Evolutionary conservation across 2,329 filamentous ascomycete species (phyloP).

Genomic region (Beauveria asiatica): DNA sequence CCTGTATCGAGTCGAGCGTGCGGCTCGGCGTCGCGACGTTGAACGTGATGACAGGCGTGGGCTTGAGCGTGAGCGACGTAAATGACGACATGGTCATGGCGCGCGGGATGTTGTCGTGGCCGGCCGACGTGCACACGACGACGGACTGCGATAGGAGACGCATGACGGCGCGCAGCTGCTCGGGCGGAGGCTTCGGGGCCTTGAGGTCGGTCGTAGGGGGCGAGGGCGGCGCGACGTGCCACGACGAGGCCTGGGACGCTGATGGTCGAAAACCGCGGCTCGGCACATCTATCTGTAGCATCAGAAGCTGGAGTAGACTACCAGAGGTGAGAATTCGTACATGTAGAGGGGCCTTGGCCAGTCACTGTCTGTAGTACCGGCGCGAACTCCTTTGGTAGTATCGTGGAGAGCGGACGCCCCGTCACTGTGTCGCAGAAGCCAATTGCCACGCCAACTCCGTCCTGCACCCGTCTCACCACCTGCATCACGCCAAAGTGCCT

Average conservation of each 20-base stretch:
- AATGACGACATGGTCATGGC: constrained; percentile 55
- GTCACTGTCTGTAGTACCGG: constrained; percentile 4
- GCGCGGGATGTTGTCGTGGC: constrained; percentile 27
- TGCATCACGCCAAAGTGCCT: constrained; percentile 8
- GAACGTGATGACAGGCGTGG: constrained; percentile 45
- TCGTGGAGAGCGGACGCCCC: constrained; percentile 6
- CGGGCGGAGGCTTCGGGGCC: constrained; percentile 27
- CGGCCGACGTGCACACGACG: constrained; percentile 43
- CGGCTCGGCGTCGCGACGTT: constrained; percentile 49
- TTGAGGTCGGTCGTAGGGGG: constrained; percentile 29
- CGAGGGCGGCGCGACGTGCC: constrained; percentile 22
- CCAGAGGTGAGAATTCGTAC: neutral
- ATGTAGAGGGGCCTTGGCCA: neutral
- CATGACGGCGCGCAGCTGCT: constrained; percentile 44
- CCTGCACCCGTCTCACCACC: constrained; percentile 6
- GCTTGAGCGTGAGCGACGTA: constrained; percentile 44
- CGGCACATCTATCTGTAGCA: neutral
- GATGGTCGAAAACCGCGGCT: constrained; percentile 6
- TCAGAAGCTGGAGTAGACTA: neutral
- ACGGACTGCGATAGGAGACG: constrained; percentile 46
- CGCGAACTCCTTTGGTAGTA: constrained; percentile 8
- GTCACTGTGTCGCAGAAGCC: constrained; percentile 9
- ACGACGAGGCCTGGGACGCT: constrained; percentile 13
- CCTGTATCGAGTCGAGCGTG: constrained; percentile 42
- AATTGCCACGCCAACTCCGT: constrained; percentile 9